Conservation (phyloP, 345 rosid species). For the Eucalyptus curtisii region DNA sequence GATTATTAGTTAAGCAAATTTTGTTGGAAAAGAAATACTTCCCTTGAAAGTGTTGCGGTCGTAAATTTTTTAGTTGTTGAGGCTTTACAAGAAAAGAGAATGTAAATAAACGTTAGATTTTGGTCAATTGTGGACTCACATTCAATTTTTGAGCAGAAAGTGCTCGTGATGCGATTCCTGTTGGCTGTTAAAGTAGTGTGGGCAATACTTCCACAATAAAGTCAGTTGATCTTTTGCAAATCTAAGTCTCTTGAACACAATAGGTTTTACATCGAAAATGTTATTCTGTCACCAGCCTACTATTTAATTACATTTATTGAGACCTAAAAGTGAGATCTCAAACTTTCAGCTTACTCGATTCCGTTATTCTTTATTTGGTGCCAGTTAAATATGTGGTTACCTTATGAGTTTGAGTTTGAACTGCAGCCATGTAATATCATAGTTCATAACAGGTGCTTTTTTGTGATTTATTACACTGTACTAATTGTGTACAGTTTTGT, state of each 20-base stretch:
- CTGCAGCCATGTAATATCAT: neutral
- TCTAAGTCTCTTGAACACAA: neutral
- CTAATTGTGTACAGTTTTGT: neutral
- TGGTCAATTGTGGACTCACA: neutral
- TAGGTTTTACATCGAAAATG: neutral
- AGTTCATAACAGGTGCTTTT: neutral
- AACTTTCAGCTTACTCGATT: neutral
- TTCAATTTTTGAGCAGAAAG: neutral
- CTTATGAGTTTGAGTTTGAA: neutral
- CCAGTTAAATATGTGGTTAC: neutral
- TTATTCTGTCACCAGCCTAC: neutral
- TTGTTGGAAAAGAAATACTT: neutral
- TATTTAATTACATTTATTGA: neutral
- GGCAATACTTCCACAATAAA: neutral
- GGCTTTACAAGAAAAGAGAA: neutral
- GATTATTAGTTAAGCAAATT: neutral
- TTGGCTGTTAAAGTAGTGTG: neutral
- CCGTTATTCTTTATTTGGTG: neutral
- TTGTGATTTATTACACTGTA: neutral
- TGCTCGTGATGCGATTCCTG: neutral
- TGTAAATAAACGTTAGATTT: neutral
- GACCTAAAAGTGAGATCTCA: neutral
- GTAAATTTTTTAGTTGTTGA: neutral
- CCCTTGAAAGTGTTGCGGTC: neutral
- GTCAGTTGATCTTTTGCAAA: neutral